Evolutionary conservation across 2,329 filamentous ascomycete species (phyloP).

Genomic region (Alternaria sp.): DNA sequence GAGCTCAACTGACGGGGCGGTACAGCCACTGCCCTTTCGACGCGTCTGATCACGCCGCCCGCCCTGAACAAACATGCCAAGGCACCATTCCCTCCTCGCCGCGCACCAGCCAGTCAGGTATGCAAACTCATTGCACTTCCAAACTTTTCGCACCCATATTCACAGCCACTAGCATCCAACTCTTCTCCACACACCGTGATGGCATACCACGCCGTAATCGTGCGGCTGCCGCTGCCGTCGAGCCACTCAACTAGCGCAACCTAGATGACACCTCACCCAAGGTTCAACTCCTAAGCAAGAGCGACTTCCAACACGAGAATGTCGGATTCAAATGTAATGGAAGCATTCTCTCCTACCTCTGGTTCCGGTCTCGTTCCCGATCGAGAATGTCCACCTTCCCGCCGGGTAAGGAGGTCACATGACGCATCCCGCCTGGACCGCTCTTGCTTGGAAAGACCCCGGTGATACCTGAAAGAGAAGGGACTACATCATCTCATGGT

Average conservation of each 20-base stretch:
- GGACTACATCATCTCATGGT: not conserved
- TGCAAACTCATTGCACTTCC: not conserved
- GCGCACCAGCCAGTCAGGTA: not conserved
- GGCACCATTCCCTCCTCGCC: not conserved
- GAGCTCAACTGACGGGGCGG: not conserved
- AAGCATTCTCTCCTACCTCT: not conserved
- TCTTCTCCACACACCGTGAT: not conserved
- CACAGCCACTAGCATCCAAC: not conserved
- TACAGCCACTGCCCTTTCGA: not conserved
- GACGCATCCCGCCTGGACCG: not conserved
- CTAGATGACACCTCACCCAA: not conserved
- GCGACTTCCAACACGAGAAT: not conserved
- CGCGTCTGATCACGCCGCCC: not conserved
- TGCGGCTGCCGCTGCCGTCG: not conserved
- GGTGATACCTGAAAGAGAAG: not conserved
- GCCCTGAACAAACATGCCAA: not conserved
- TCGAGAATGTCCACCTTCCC: not conserved
- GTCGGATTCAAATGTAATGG: not conserved
- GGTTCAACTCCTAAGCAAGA: not conserved
- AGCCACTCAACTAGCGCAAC: not conserved
- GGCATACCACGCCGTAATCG: not conserved
- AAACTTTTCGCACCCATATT: not conserved
- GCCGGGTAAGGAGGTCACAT: not conserved
- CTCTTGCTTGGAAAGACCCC: not conserved
- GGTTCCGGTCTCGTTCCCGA: not conserved